These are phyloP conservation scores for Niveomyces coronatus DNA, from an alignment of 2,329 filamentous ascomycete species.

Conservation along the genomic window DNA sequence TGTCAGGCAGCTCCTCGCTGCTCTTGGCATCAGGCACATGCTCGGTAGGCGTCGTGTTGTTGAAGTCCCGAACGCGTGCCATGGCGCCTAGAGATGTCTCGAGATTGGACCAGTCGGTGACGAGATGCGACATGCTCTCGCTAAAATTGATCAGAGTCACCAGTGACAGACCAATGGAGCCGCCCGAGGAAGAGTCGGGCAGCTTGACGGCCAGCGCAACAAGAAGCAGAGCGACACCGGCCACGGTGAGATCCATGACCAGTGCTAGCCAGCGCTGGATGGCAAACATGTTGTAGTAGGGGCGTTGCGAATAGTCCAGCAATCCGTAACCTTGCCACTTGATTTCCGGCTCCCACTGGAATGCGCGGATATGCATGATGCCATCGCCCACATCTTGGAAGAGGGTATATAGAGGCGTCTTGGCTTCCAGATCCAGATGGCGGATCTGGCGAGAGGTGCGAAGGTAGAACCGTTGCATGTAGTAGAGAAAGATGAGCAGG, in stretches of 20 bases:
- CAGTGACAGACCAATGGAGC: slow-evolving; percentile 7
- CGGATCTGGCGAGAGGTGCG: slow-evolving; percentile 27
- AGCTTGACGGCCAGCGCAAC: slow-evolving; percentile 4
- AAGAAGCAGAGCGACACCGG: slow-evolving; percentile 32
- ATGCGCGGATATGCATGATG: slow-evolving; percentile 39
- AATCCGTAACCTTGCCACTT: slow-evolving; percentile 33
- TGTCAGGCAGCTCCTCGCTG: slow-evolving; percentile 1
- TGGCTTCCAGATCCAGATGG: slow-evolving; percentile 26
- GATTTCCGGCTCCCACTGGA: slow-evolving; percentile 38
- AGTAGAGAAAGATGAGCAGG: slow-evolving; percentile 16
- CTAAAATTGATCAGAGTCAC: slow-evolving; percentile 7
- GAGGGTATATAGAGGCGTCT: slow-evolving; percentile 23
- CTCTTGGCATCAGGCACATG: background rate
- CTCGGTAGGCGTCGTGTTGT: slow-evolving; percentile 4
- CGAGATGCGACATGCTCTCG: slow-evolving; percentile 3
- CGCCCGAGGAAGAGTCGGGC: slow-evolving; percentile 1
- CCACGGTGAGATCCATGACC: slow-evolving; percentile 36
- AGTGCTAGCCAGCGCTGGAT: slow-evolving; percentile 45
- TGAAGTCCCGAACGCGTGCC: slow-evolving; percentile 5
- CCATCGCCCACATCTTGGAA: slow-evolving; percentile 35
- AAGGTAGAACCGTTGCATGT: slow-evolving; percentile 24
- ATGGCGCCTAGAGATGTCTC: slow-evolving; percentile 9
- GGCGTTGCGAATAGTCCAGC: slow-evolving; percentile 41
- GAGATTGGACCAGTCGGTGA: slow-evolving; percentile 6
- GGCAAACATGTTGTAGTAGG: slow-evolving; percentile 43